Base-by-base conservation (phyloP, 139 green algal genomes). In the Micromonas commoda region DNA sequence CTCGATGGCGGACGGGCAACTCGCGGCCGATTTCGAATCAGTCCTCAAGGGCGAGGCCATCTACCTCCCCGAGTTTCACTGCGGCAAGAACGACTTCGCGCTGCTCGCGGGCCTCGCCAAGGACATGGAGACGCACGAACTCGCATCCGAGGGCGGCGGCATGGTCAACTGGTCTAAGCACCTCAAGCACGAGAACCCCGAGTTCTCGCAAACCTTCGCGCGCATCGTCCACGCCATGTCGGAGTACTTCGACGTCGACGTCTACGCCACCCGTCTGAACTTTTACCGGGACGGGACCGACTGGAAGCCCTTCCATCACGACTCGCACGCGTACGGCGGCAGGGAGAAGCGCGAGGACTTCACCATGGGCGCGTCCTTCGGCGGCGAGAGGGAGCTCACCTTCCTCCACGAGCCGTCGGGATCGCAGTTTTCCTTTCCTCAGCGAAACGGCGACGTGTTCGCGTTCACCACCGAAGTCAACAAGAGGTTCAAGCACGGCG, bases 271-370 rank as follows among this genome's bases (percentile, higher is more conserved):
- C n/a, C 37, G 76, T 3, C 19, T 76, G 2, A 81, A 81, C 65
- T 76, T 81, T 32, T 81, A 81, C 64, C 65, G 76, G 13, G 76
- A 81, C 66, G 76, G 76, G n/a, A 71, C 64, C 16, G 76, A 81
- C 69, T 81, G 76, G 76, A 81, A 81, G 65, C 76, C 76, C n/a
- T 81, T 70, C 37, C 76, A 81, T 51, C 76, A 76, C 64, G 65
- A 75, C 64, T 64, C 28, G 1, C 76, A 81, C 64, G 76, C 76
- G 32, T 81, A 69, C 38, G 76, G 76, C 21, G 60, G 32, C 32
- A 26, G 34, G 24, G 74, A n/a, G 33, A 37, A 71, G 2, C 35
- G 38, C 1, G 76, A 81, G 26, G 76, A 81, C 6, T 81, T 81
- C 64, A 81, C 76, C 65, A 81, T 81, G 76, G 76, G 76, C 2